Evolutionary conservation across 345 rosid genomes (phyloP).

Genomic region (Dovyalis caffra): DNA sequence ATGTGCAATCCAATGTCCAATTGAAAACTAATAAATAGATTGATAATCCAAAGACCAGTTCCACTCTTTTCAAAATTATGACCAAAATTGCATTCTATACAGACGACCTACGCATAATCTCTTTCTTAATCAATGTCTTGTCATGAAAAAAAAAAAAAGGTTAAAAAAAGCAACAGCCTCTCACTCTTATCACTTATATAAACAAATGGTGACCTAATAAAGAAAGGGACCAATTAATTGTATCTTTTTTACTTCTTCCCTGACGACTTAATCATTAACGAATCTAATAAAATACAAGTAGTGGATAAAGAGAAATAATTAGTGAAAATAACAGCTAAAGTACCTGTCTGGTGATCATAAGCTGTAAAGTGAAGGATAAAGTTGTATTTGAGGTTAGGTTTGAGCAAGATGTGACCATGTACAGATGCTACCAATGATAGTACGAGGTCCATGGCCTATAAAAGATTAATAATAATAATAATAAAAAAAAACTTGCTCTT

Average conservation of each 20-base stretch:
- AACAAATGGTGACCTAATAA: background rate
- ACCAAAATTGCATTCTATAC: background rate
- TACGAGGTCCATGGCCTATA: constrained; percentile 19
- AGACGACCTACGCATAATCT: background rate
- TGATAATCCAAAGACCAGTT: background rate
- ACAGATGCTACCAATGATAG: constrained; percentile 1
- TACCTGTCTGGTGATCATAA: constrained; percentile 10
- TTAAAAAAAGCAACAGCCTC: background rate
- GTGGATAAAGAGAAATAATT: constrained; percentile 11
- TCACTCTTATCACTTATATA: background rate
- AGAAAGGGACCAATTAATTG: background rate
- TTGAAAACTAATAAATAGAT: background rate
- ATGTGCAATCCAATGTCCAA: background rate
- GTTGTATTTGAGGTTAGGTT: constrained; percentile 20
- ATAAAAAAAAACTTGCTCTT: background rate
- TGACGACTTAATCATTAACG: background rate
- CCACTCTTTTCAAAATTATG: background rate
- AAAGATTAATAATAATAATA: background rate
- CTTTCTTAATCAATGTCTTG: background rate
- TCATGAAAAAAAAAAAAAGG: background rate
- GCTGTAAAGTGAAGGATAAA: constrained; percentile 11
- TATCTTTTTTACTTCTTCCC: background rate
- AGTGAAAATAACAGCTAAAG: constrained; percentile 15
- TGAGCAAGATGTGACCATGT: background rate
- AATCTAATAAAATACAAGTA: background rate